Percentiles rank a stretch among this genome's conserved stretches.
These are phyloP conservation scores for Castanopsis chinensis DNA, from an alignment of 306 rosid species.

Conservation along the genomic window DNA sequence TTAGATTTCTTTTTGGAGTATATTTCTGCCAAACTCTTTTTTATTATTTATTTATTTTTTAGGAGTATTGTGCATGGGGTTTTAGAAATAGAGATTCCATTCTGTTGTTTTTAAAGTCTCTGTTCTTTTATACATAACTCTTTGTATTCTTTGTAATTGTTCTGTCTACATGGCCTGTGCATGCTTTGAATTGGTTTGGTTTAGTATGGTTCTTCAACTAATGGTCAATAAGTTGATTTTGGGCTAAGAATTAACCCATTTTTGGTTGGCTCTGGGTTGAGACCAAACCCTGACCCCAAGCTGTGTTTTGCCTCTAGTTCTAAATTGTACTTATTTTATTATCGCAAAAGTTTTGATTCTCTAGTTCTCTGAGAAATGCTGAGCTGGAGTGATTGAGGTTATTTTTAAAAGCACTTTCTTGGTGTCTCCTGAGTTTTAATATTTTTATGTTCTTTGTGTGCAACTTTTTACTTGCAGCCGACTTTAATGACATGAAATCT, in stretches of 20 bases:
- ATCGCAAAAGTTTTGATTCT: background rate
- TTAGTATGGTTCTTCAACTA: constrained; percentile 3
- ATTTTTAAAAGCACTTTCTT: background rate
- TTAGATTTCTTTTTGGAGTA: background rate
- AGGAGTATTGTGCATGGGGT: too few species aligned
- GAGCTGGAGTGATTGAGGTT: background rate
- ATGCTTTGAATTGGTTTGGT: background rate
- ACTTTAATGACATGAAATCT: constrained; percentile 36
- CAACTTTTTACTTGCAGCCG: constrained; percentile 39
- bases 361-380: background rate
- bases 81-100: too few species aligned
- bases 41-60: too few species aligned
- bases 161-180: background rate
- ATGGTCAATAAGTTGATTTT: background rate
- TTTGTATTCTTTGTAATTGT: too few species aligned
- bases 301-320: background rate
- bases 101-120: too few species aligned
- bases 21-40: background rate
- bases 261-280: background rate
- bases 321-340: background rate
- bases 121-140: too few species aligned
- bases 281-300: background rate
- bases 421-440: background rate
- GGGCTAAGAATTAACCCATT: background rate
- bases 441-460: constrained; percentile 4